Evolutionary conservation across 768 basidiomycete species (phyloP).

Genomic region (Suillus placidus): DNA sequence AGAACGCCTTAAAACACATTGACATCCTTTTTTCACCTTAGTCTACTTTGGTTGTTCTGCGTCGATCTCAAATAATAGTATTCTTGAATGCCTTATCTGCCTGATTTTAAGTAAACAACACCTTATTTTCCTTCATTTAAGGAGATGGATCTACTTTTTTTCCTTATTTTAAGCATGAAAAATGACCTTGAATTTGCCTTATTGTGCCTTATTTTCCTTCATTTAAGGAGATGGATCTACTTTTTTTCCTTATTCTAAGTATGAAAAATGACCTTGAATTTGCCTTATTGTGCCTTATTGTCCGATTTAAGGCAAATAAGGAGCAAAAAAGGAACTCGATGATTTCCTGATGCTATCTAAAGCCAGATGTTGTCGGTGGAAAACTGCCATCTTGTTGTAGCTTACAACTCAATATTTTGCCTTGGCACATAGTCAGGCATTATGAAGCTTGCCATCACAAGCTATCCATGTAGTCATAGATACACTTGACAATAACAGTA

Average conservation of each 20-base stretch:
- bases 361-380: no score
- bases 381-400: no score
- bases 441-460: no score
- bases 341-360: neutral
- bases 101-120: neutral
- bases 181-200: no score
- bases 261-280: neutral
- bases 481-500: no score
- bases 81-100: neutral
- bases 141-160: no score
- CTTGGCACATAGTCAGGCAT: no score
- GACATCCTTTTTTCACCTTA: neutral
- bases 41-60: neutral
- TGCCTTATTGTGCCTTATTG: neutral
- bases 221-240: neutral
- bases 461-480: no score
- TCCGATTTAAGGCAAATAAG: neutral
- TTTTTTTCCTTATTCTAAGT: neutral
- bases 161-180: no score
- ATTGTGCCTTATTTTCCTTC: neutral
- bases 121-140: no score
- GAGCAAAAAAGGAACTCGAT: neutral
- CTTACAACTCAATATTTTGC: no score
- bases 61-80: neutral
- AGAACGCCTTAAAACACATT: neutral